Base-by-base conservation (phyloP, 202 grass and related monocot genomes). In the Cymbopogon flexuosus region DNA sequence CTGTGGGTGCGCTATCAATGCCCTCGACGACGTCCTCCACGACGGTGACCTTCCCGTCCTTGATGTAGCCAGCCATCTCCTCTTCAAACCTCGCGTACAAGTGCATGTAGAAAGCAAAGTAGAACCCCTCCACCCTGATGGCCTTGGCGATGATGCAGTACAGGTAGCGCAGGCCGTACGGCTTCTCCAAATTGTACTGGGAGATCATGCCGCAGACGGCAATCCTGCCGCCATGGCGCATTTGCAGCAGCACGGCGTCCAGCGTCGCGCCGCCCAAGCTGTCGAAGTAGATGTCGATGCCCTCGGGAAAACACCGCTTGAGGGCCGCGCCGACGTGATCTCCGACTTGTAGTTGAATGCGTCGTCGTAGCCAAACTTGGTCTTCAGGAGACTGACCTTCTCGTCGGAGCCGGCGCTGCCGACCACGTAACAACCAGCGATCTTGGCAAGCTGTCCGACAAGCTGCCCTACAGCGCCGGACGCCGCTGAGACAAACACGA, bases 221-320 rank as follows among this genome's bases (percentile, higher is more conserved):
- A 5, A 95, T 80, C 10, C 66, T 27, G 8, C 89, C 84, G 2
- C 89, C 84, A 0, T 15, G 22, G 1, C 79, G 80, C 89, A 92
- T 92, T 5, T 62, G 73, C 2, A 74, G 5, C 10, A 95, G 62
- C 15, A 73, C 89, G 10, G 85, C 92, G 6, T 95, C 92, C 0
- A 95, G 79, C 31, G 68, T 88, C 1, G 40, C 11, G 0, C 89
- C 87, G 3, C 89, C 89, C 0, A 95, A 85, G 10, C 69, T 90
- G 52, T 91, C 92, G 6, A 86, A 88, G 83, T 87, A 95, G n/a
- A 95, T 68, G 56, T 95, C 87, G 2, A 95, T 90, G 30, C 92
- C 89, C 0, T 72, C 43, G 0, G 89, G 92, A 15, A 95, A 73
- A 54, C 72, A 65, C 79, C 76, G 70, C 77, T 72, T 78, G 1